Base-by-base conservation (phyloP, 306 rosid genomes). In the Cicer bijugum region DNA sequence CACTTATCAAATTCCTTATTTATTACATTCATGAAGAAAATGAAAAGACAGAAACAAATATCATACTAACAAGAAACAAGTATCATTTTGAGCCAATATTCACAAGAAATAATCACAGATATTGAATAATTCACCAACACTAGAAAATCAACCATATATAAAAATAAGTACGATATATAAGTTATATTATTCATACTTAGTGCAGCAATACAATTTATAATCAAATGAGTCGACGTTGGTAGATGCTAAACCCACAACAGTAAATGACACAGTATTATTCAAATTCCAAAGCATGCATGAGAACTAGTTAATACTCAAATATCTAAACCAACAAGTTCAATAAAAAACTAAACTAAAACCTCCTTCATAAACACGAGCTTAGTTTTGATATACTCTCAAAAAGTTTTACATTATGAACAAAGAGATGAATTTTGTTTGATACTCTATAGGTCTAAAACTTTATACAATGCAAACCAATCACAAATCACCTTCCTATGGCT, bases 1-100 rank as follows among this genome's bases (percentile, higher is more conserved):
- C 55, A 87, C 58, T 70, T 28, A 66, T 83, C 85, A 86, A 82
- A 64, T 58, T 71, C 57, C 71, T 16, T 82, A 85, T 65, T 6
- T 16, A 69, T 70, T 44, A 79, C 23, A 57, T 33, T 80, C 42
- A 51, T 65, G 74, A 55, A 69, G 56, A 80, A 59, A 72, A 59
- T n/a, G 37, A 57, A 75, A 71, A 51, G 33, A 28, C 11, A 71
- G 16, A 71, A 66, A 44, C 63, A 76, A 45, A 43, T 55, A 61
- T 12, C 42, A 15, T 43, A 82, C 67, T 69, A 67, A 52, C 19
- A 59, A 75, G 38, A 75, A 53, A 9, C 14, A 52, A 6, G 46
- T 4, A 55, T 63, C 14, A 14, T 23, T 53, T 74, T 70, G 60
- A 77, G 48, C 53, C 33, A 12, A 75, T 58, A 33, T 46, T 77